Conservation (phyloP, 2,329 filamentous ascomycete species). For the Aspergillus sp. region DNA sequence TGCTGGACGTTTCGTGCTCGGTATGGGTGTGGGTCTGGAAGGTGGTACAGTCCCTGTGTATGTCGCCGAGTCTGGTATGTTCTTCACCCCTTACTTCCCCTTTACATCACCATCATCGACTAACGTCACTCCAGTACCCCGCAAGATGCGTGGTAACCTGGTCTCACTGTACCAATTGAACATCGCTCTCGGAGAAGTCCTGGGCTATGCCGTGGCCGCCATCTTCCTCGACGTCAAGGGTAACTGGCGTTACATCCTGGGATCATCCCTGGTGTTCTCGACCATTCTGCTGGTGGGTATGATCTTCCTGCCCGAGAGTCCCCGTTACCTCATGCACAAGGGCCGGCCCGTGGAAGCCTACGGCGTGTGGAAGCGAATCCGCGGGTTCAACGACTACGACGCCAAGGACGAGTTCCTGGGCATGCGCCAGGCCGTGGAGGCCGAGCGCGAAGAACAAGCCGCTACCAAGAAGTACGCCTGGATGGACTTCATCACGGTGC, state of each 20-base stretch:
- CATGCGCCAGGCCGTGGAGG: constrained; percentile 66
- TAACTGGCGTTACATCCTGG: constrained; percentile 74
- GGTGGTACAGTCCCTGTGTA: constrained; percentile 75
- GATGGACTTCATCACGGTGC: constrained; percentile 73
- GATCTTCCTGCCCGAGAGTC: constrained; percentile 70
- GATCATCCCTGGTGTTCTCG: constrained; percentile 70
- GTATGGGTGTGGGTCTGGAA: constrained; percentile 70
- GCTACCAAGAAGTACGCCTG: constrained; percentile 63
- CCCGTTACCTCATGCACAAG: constrained; percentile 71
- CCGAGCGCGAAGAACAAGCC: constrained; percentile 57
- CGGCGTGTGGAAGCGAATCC: constrained; percentile 72
- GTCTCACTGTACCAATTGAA: constrained; percentile 76
- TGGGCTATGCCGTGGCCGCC: constrained; percentile 71
- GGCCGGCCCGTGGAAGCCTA: constrained; percentile 61
- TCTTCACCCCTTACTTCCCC: neutral
- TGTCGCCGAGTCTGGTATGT: constrained; percentile 61
- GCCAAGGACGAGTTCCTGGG: constrained; percentile 70
- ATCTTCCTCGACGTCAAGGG: constrained; percentile 71
- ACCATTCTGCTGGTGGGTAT: constrained; percentile 65
- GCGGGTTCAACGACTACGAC: constrained; percentile 59
- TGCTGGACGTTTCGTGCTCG: constrained; percentile 67
- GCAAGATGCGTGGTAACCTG: constrained; percentile 68
- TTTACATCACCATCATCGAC: neutral
- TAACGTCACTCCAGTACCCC: constrained; percentile 52
- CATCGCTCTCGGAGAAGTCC: constrained; percentile 72